phyloP scores from a whole-genome alignment of 1,284 basidiomycete genomes.

The Inonotus hispidus region DNA sequence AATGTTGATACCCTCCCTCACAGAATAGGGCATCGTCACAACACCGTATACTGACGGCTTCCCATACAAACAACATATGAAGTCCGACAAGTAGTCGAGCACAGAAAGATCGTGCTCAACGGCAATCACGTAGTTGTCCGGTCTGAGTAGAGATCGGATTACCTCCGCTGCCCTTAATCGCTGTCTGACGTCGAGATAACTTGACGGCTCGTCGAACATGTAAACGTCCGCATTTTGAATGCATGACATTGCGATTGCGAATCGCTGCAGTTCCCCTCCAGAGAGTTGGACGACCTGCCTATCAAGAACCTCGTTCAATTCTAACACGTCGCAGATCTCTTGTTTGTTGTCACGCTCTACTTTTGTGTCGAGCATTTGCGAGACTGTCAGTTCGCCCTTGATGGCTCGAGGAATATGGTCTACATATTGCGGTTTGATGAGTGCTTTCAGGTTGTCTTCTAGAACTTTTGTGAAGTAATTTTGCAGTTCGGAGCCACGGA shows the following conservation, averaged over 20 bases:
- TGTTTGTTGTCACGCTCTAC: conserved; percentile 81
- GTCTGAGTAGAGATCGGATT: conserved; percentile 78
- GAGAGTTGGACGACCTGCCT: conserved; percentile 84
- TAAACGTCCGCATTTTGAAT: conserved; percentile 94
- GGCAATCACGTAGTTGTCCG: conserved; percentile 87
- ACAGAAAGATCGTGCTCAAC: conserved; percentile 98
- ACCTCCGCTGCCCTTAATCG: conserved; percentile 94
- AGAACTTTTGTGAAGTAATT: conserved; percentile 99
- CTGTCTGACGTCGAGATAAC: conserved; percentile 94
- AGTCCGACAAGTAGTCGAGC: conserved; percentile 95
- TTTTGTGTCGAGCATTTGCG: conserved; percentile 87
- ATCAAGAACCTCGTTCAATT: conserved; percentile 78
- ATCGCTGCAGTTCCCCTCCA: conserved; percentile 94
- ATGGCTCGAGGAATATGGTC: conserved; percentile 96
- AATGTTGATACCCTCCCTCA: conserved; percentile 98
- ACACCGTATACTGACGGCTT: conserved; percentile 97
- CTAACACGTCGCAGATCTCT: conserved; percentile 76
- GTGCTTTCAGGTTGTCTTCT: conserved; percentile 94
- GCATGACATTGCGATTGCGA: conserved; percentile 91
- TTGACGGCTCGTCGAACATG: conserved; percentile 97
- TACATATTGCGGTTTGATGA: conserved; percentile 99
- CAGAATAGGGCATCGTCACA: conserved; percentile 95
- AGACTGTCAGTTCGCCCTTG: conserved; percentile 83
- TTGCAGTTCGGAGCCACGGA: conserved; percentile 94
- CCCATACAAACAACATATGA: conserved; percentile 94